A percentile compares a stretch with the other conserved stretches of the same genome.
Evolutionary conservation across 352 stramenopile genomes (phyloP).

Genomic region (Salisapilia sapeloensis): DNA sequence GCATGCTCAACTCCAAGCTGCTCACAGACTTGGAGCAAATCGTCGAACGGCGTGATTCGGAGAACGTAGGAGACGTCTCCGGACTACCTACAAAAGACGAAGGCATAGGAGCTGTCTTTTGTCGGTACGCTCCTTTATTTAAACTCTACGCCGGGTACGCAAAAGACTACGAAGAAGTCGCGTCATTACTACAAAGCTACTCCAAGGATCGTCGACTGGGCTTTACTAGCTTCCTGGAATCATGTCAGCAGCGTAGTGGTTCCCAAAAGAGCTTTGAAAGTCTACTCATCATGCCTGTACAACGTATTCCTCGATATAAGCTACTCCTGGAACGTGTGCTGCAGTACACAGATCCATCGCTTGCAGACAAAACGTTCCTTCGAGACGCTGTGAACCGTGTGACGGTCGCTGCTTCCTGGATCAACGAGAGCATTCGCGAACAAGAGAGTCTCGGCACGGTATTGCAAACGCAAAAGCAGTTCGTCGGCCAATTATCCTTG

Average conservation of each 20-base stretch:
- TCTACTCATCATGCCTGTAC: slow-evolving; percentile 84
- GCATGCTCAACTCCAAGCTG: slow-evolving; percentile 77
- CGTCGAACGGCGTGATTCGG: slow-evolving; percentile 10
- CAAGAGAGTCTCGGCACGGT: slow-evolving; percentile 73
- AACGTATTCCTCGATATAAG: slow-evolving; percentile 85
- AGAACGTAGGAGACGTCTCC: slow-evolving; percentile 1
- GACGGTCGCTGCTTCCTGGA: slow-evolving; percentile 37
- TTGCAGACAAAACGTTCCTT: slow-evolving; percentile 51
- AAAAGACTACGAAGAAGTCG: slow-evolving; percentile 71
- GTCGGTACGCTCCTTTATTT: slow-evolving; percentile 65
- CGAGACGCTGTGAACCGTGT: slow-evolving; percentile 36
- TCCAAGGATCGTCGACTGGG: slow-evolving; percentile 19
- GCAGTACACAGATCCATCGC: slow-evolving; percentile 35
- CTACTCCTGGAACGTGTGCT: slow-evolving; percentile 66
- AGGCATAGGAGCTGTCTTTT: slow-evolving; percentile 60
- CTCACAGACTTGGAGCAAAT: slow-evolving; percentile 55
- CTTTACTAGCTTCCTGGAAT: slow-evolving; percentile 38
- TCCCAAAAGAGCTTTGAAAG: slow-evolving; percentile 63
- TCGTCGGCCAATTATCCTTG: slow-evolving; percentile 48
- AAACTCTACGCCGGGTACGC: slow-evolving; percentile 70
- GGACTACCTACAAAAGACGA: slow-evolving; percentile 7
- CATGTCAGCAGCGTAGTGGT: slow-evolving; percentile 26
- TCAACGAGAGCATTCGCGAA: slow-evolving; percentile 73
- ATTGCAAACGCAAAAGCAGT: slow-evolving; percentile 60
- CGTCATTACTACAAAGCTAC: slow-evolving; percentile 36